phyloP scores from a whole-genome alignment of 2,329 filamentous ascomycete genomes.

The Neofusicoccum sp. region DNA sequence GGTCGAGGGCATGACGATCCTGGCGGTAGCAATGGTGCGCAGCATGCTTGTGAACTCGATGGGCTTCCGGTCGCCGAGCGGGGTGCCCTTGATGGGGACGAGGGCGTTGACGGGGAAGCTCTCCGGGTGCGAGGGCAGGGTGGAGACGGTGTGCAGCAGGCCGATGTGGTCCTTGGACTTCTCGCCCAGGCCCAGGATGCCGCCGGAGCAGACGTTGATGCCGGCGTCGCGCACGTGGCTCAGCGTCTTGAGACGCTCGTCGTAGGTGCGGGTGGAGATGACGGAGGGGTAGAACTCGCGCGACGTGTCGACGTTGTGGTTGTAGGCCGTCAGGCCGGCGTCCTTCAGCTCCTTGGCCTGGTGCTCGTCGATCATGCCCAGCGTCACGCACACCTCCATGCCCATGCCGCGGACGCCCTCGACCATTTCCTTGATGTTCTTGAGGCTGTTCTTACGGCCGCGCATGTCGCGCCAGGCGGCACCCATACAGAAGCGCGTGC shows the following conservation, averaged over 20 bases:
- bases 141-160: constrained; percentile 79
- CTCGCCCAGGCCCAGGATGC: constrained; percentile 85
- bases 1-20: constrained; percentile 79
- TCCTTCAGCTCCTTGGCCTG: constrained; percentile 83
- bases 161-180: constrained; percentile 77
- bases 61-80: constrained; percentile 71
- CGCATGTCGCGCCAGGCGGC: constrained; percentile 95
- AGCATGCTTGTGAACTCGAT: constrained; percentile 78
- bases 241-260: constrained; percentile 81
- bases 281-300: constrained; percentile 85
- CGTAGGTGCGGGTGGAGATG: constrained; percentile 84
- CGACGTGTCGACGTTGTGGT: constrained; percentile 91
- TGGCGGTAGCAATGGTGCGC: constrained; percentile 80
- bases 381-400: constrained; percentile 91
- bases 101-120: constrained; percentile 90
- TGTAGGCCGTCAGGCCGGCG: constrained; percentile 87
- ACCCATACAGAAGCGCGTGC: constrained; percentile 93
- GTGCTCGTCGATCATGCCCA: constrained; percentile 84
- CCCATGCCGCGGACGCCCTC: constrained; percentile 76
- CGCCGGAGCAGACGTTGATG: constrained; percentile 87
- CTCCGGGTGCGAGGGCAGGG: constrained; percentile 79
- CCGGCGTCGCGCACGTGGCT: constrained; percentile 80
- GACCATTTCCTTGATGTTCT: constrained; percentile 86
- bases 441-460: constrained; percentile 79
- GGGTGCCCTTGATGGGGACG: constrained; percentile 88